Conservation (phyloP, 306 rosid genomes). For the Lathyrus aphaca region DNA sequence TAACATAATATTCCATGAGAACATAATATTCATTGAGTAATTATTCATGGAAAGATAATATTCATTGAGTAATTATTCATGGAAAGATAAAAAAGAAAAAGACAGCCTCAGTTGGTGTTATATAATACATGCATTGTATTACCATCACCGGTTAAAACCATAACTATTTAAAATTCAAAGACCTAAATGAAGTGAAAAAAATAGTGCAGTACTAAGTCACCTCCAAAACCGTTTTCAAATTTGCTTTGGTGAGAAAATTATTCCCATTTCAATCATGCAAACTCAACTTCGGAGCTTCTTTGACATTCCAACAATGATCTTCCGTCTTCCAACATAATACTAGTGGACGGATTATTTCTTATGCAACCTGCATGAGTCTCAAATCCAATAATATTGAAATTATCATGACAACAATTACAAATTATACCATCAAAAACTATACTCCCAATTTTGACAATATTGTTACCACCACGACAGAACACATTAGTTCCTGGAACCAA, state of each 20-base stretch:
- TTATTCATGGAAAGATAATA: too few species aligned
- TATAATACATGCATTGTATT: too few species aligned
- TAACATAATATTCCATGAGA: too few species aligned
- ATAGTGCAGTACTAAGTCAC: constrained; percentile 65
- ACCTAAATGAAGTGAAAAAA: constrained; percentile 48
- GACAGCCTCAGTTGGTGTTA: too few species aligned
- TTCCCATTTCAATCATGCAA: not conserved
- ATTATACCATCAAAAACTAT: constrained; percentile 48
- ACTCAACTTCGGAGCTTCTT: constrained; percentile 4
- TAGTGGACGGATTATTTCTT: constrained; percentile 58
- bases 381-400: constrained; percentile 47
- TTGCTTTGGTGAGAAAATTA: not conserved
- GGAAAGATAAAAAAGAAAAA: too few species aligned
- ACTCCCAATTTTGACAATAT: constrained; percentile 44
- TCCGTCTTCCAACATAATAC: constrained; percentile 63
- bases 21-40: too few species aligned
- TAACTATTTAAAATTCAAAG: constrained; percentile 7
- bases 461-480: constrained; percentile 23
- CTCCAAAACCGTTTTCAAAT: constrained; percentile 41
- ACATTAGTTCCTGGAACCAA: constrained; percentile 35
- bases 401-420: constrained; percentile 60
- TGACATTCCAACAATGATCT: constrained; percentile 59
- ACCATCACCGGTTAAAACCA: too few species aligned
- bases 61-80: too few species aligned
- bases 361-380: constrained; percentile 66